Evolutionary conservation across 2,329 filamentous ascomycete species (phyloP).

Genomic region (Aspergillus novoparasiticus): DNA sequence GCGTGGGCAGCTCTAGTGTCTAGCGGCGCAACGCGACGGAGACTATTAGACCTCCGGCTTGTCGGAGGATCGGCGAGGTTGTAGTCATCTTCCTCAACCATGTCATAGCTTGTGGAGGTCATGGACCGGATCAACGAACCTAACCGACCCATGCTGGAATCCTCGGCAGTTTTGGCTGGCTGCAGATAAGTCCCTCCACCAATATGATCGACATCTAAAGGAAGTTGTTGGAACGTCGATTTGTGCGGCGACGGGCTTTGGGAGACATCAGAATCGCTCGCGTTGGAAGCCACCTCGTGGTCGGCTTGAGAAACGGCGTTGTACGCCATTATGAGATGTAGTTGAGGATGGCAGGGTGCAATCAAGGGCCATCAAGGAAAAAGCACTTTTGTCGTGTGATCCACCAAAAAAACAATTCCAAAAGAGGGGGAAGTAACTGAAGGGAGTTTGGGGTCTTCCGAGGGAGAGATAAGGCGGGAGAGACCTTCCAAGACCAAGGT

Average conservation of each 20-base stretch:
- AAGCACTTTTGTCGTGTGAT: slow-evolving; percentile 1
- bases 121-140: slow-evolving; percentile 42
- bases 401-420: background rate
- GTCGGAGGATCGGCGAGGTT: slow-evolving; percentile 36
- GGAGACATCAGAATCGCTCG: slow-evolving; percentile 37
- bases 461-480: background rate
- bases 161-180: slow-evolving; percentile 29
- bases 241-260: slow-evolving; percentile 32
- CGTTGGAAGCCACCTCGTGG: slow-evolving; percentile 40
- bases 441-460: background rate
- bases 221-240: slow-evolving; percentile 31
- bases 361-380: slow-evolving; percentile 18
- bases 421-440: background rate
- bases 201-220: slow-evolving; percentile 35
- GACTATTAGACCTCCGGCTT: slow-evolving; percentile 25
- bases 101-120: slow-evolving; percentile 45
- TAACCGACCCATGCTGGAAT: slow-evolving; percentile 27
- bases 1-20: slow-evolving; percentile 21
- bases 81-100: slow-evolving; percentile 52
- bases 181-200: slow-evolving; percentile 32
- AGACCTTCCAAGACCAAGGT: background rate
- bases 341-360: slow-evolving; percentile 5
- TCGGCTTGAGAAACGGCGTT: slow-evolving; percentile 47
- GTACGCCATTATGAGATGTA: slow-evolving; percentile 42
- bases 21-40: slow-evolving; percentile 32